Base-by-base conservation (phyloP, 306 rosid genomes). In the Senna siamea region DNA sequence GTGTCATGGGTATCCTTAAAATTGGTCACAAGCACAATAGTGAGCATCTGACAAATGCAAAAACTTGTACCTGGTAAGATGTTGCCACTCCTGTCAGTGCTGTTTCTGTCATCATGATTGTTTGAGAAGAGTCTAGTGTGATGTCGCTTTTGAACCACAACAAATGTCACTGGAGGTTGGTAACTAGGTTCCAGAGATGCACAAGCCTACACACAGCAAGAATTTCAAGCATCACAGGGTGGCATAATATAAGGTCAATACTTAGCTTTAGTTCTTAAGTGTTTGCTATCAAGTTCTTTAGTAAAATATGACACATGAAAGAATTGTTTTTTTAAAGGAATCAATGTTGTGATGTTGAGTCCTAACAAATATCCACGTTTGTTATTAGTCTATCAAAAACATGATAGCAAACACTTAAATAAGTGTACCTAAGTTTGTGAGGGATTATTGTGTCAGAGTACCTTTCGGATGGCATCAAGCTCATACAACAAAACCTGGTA, bases 141-240 rank as follows among this genome's bases (percentile, higher is more conserved):
- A 62, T 88, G 93, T 56, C 93, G 78, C 83, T 90, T 90, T 68
- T 90, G 96, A 78, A 90, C 96, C 82, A 90, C 89, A 48, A 90
- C 87, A 82, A 90, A 90, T 54, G 96, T 90, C 51, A 90, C 93
- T 0, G 93, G 96, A 75, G 96, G 93, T 77, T 90, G 96, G 81
- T 90, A 90, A 78, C 86, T 84, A 19, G 89, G 79, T 73, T 90
- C 96, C 82, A 90, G 76, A 15, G 96, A 88, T 65, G 90, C 91
- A 75, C 96, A 90, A 52, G 96, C 96, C 93, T 90, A 63, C 23
- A 59, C 41, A 85, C 69, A 10, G 38, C 17, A 13, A 32, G 17
- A 64, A 78, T 76, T 38, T n/a, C 54, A 52, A 59, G 48, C 22
- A 64, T 14, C 5, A 2, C 17, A 34, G 51, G 57, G 64, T 18